phyloP scores from a whole-genome alignment of 129 eudicot species.

The Arctium minus region DNA sequence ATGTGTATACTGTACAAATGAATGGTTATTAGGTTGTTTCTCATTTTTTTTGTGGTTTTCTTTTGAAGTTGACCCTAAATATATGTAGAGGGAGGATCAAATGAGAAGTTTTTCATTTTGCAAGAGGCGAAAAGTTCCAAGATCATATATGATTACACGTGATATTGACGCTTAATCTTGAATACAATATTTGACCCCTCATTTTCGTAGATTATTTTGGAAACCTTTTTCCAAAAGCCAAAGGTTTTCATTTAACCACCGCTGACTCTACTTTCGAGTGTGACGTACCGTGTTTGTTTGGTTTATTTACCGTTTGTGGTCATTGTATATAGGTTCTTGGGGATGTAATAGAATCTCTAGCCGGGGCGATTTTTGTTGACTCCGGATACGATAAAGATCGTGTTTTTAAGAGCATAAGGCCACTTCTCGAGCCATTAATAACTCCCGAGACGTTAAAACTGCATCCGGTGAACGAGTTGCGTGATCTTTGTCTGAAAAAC shows the following conservation, averaged over 20 bases:
- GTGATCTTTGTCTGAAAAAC: conserved; percentile 42
- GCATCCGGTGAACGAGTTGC: conserved; percentile 62
- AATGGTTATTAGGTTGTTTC: neutral
- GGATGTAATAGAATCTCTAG: conserved; percentile 82
- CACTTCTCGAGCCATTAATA: conserved; percentile 79
- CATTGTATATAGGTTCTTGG: conserved; percentile 63
- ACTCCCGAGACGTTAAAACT: conserved; percentile 67
- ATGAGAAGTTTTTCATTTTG: too few relatives aligned
- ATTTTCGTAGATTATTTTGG: too few relatives aligned
- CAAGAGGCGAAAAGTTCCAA: too few relatives aligned
- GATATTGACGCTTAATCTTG: neutral
- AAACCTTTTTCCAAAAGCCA: too few relatives aligned
- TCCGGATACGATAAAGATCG: conserved; percentile 60
- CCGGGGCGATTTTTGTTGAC: conserved; percentile 84
- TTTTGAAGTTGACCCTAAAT: too few relatives aligned
- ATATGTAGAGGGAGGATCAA: too few relatives aligned
- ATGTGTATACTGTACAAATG: neutral
- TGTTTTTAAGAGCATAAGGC: conserved; percentile 61
- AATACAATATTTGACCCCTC: too few relatives aligned
- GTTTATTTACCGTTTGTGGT: neutral
- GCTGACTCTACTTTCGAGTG: too few relatives aligned
- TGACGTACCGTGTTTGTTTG: too few relatives aligned
- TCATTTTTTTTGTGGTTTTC: neutral
- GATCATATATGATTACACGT: neutral
- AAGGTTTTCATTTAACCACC: too few relatives aligned